Evolutionary conservation across 2,329 filamentous ascomycete genomes (phyloP).

Genomic region (Paecilomyces niveus): DNA sequence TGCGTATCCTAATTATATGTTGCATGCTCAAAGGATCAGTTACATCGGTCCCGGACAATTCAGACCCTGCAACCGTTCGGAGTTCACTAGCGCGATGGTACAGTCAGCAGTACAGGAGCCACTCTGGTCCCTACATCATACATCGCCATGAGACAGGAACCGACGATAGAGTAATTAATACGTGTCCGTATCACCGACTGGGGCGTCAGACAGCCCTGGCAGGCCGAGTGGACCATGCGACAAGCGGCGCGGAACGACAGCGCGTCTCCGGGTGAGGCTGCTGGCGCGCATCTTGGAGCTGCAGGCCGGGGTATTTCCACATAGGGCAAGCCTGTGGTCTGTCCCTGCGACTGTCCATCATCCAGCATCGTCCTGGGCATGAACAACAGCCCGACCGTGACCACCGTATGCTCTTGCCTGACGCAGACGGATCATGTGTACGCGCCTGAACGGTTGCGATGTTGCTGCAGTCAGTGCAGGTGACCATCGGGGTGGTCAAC

Average conservation of each 20-base stretch:
- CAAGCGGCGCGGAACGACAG: slow-evolving; percentile 12
- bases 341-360: too few species aligned
- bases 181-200: background rate
- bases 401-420: background rate
- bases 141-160: background rate
- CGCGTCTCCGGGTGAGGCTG: slow-evolving; percentile 19
- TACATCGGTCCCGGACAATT: background rate
- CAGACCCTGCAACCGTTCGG: background rate
- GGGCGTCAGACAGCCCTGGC: background rate
- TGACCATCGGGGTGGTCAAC: background rate
- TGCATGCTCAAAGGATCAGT: background rate
- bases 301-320: background rate
- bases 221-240: background rate
- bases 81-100: background rate
- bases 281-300: slow-evolving; percentile 7
- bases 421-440: background rate
- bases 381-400: background rate
- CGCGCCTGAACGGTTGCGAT: background rate
- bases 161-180: background rate
- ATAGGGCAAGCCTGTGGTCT: background rate
- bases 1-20: background rate
- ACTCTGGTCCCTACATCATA: background rate
- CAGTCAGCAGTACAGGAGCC: background rate
- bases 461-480: background rate
- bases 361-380: background rate